Conservation (phyloP, 192 early-diverging fungal genomes). For the Rhizophagus clarus region DNA sequence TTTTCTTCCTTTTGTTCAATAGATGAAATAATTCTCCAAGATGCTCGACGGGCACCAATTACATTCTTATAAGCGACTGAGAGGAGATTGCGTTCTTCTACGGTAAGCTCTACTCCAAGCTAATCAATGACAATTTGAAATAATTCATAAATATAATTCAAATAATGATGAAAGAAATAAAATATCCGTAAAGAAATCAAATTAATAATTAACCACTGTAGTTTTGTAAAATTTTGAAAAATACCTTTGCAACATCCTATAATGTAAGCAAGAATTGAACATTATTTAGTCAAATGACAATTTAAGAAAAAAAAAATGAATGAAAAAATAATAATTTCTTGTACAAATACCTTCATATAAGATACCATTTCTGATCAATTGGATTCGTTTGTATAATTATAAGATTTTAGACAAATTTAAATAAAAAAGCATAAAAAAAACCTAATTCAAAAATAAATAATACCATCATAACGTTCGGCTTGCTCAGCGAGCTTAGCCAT, state of each 20-base stretch:
- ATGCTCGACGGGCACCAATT: constrained; percentile 95
- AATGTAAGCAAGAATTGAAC: not conserved
- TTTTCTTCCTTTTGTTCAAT: constrained; percentile 95
- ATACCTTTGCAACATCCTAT: constrained; percentile 55
- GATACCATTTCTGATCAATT: constrained; percentile 40
- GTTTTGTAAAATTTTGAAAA: constrained; percentile 35
- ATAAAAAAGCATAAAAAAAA: not conserved
- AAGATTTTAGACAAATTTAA: not conserved
- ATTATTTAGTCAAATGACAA: constrained; percentile 13
- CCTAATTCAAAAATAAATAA: not conserved
- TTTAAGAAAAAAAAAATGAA: constrained; percentile 13
- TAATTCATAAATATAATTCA: not conserved
- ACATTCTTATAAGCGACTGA: constrained; percentile 99
- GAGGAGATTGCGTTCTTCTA: constrained; percentile 97
- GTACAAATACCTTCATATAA: constrained; percentile 35
- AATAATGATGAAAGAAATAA: constrained; percentile 35
- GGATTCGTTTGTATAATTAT: not conserved
- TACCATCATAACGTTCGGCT: constrained; percentile 94
- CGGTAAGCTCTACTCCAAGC: constrained; percentile 82
- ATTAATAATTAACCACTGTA: constrained; percentile 57
- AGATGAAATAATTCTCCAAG: constrained; percentile 96
- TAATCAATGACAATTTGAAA: constrained; percentile 15
- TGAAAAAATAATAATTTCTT: not conserved
- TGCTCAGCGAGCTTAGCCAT: constrained; percentile 99
- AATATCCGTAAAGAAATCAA: constrained; percentile 29